Evolutionary conservation across 2,329 filamentous ascomycete genomes (phyloP).

Genomic region (Furcasterigmium sp.): DNA sequence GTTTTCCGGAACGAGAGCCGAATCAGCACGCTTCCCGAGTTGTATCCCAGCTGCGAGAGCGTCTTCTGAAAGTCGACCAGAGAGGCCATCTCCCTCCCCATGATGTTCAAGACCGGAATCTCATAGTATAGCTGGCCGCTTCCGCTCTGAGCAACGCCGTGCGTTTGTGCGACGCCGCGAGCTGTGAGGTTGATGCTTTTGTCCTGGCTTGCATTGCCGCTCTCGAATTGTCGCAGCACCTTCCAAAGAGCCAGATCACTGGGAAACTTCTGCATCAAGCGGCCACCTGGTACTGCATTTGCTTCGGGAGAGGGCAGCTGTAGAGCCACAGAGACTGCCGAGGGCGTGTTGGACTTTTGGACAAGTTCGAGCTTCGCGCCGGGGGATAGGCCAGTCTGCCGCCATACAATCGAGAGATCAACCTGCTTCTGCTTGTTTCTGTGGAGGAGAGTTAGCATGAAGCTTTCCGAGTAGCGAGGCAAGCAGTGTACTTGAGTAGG

Average conservation of each 20-base stretch:
- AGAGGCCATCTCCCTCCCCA: conserved; percentile 71
- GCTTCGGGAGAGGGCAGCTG: conserved; percentile 73
- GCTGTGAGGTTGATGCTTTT: conserved; percentile 76
- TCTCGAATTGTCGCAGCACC: conserved; percentile 84
- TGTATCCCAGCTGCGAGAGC: conserved; percentile 79
- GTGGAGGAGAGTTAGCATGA: neutral
- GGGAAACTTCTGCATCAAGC: conserved; percentile 79
- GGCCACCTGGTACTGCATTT: conserved; percentile 54
- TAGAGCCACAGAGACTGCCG: conserved; percentile 82
- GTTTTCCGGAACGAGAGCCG: conserved; percentile 72
- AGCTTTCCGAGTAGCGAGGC: neutral
- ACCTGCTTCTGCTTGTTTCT: conserved; percentile 81
- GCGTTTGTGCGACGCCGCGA: conserved; percentile 64
- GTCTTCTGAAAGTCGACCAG: conserved; percentile 87
- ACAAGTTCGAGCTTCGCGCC: conserved; percentile 93
- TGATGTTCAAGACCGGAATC: conserved; percentile 75
- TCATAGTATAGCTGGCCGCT: conserved; percentile 84
- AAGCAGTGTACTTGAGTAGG: conserved; percentile 65
- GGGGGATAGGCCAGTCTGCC: conserved; percentile 73
- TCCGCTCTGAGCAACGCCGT: conserved; percentile 43
- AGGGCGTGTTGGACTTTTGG: conserved; percentile 76
- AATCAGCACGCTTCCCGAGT: conserved; percentile 74
- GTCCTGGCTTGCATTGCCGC: conserved; percentile 56
- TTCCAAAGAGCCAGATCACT: conserved; percentile 88
- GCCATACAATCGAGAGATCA: conserved; percentile 79